A percentile compares a stretch with the other conserved stretches of the same genome.
These are phyloP conservation scores for Silene noctiflora DNA, from an alignment of 179 eudicot genomes.

Conservation along the genomic window DNA sequence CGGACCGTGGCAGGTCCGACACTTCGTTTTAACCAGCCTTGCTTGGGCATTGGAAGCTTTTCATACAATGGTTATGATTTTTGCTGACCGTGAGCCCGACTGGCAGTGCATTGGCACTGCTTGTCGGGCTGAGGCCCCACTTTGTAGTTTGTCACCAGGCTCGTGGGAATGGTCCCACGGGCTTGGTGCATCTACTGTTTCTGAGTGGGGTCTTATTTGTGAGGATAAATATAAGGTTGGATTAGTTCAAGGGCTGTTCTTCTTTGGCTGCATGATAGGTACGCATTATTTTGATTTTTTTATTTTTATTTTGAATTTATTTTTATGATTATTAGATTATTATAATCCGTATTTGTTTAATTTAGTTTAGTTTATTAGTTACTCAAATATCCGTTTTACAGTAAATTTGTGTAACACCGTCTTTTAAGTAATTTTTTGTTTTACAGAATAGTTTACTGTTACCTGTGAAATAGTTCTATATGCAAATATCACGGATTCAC, in stretches of 20 bases:
- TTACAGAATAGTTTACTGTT: no score
- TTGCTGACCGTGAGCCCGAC: constrained; percentile 71
- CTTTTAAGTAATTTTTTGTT: no score
- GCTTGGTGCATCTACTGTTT: constrained; percentile 45
- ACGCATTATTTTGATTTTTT: neutral
- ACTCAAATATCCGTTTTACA: no score
- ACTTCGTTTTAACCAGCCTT: constrained; percentile 57
- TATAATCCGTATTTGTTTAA: no score
- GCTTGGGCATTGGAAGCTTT: constrained; percentile 89
- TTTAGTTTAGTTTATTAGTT: no score
- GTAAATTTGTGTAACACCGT: no score
- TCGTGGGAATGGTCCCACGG: constrained; percentile 73
- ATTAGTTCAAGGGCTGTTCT: constrained; percentile 69
- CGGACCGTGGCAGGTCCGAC: constrained; percentile 69
- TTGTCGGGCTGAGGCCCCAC: constrained; percentile 24
- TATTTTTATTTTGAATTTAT: neutral
- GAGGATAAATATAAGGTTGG: constrained; percentile 72
- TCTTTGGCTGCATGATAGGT: constrained; percentile 82
- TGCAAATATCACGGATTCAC: no score
- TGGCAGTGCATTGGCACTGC: constrained; percentile 50
- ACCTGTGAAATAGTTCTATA: no score
- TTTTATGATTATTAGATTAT: neutral
- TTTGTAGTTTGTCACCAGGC: constrained; percentile 43
- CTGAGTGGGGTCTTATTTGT: constrained; percentile 70
- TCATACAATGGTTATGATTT: constrained; percentile 86